Conservation (phyloP, 139 green algal species). For the Haematococcus lacustris region DNA sequence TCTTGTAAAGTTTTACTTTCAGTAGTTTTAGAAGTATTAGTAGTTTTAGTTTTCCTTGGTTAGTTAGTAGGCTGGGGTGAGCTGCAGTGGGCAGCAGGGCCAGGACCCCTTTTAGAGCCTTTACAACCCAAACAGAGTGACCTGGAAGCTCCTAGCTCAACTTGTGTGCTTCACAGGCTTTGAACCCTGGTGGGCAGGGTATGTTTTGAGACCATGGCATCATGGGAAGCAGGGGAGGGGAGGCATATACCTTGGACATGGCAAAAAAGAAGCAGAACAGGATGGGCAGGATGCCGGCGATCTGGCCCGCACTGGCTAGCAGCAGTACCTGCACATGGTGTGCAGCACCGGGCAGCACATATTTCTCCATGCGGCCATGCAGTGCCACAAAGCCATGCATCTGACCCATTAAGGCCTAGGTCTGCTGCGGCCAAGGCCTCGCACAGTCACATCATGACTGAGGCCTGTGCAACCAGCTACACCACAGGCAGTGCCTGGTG, state of each 20-base stretch:
- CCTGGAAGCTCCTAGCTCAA: not conserved
- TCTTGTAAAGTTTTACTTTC: too few species aligned
- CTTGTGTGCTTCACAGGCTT: too few species aligned
- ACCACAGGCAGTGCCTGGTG: not conserved
- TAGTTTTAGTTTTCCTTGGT: too few species aligned
- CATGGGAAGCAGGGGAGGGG: too few species aligned
- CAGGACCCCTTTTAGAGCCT: too few species aligned
- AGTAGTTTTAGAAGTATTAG: too few species aligned
- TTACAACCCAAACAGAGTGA: too few species aligned
- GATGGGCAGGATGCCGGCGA: conserved; percentile 62
- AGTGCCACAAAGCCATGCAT: not conserved
- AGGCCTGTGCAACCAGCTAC: not conserved
- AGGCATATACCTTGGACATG: conserved; percentile 52
- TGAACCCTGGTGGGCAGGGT: not conserved
- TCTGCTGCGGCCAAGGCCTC: too few species aligned
- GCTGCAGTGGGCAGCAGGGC: too few species aligned
- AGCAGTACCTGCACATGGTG: conserved; percentile 48
- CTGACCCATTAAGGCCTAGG: too few species aligned
- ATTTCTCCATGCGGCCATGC: conserved; percentile 5
- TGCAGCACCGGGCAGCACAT: conserved; percentile 7
- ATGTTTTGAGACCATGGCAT: not conserved
- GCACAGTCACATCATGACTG: not conserved
- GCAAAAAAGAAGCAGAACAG: conserved; percentile 60
- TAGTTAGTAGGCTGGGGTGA: too few species aligned
- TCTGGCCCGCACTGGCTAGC: conserved; percentile 49